These are phyloP conservation scores for Phytopythium kandeliae DNA, from an alignment of 352 stramenopile species.

Conservation along the genomic window DNA sequence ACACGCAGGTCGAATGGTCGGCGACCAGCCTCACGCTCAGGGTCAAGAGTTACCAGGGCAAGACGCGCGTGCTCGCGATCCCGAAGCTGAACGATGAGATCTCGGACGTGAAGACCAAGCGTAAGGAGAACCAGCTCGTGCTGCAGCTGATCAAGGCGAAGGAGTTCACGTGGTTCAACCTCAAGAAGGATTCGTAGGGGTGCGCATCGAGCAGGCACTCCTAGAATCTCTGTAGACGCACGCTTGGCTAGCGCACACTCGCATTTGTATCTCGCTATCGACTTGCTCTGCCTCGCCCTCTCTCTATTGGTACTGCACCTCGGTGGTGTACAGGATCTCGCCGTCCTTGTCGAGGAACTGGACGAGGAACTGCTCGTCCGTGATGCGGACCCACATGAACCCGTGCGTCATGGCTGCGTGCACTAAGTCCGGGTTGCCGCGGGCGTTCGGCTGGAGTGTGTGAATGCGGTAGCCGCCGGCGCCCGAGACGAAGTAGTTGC, in stretches of 20 bases:
- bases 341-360: constrained; percentile 62
- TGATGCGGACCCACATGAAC: constrained; percentile 80
- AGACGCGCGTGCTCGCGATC: constrained; percentile 63
- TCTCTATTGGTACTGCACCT: constrained; percentile 42
- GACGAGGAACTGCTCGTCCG: constrained; percentile 58
- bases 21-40: constrained; percentile 45
- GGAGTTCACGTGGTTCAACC: constrained; percentile 71
- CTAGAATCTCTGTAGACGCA: constrained; percentile 1
- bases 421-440: constrained; percentile 60
- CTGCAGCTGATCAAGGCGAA: constrained; percentile 72
- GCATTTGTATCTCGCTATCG: not conserved
- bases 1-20: constrained; percentile 66
- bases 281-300: too few species aligned
- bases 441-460: constrained; percentile 54
- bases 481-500: constrained; percentile 80
- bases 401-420: constrained; percentile 81
- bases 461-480: constrained; percentile 73
- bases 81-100: constrained; percentile 79
- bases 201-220: not conserved
- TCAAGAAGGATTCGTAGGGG: constrained; percentile 75
- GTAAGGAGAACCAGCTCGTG: constrained; percentile 79
- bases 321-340: constrained; percentile 79
- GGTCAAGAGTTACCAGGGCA: constrained; percentile 60
- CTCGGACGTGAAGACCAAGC: constrained; percentile 69
- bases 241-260: not conserved